These are phyloP conservation scores for Nakaseomyces uthaithaninus DNA, from an alignment of 1,139 yeast species.

Conservation along the genomic window DNA sequence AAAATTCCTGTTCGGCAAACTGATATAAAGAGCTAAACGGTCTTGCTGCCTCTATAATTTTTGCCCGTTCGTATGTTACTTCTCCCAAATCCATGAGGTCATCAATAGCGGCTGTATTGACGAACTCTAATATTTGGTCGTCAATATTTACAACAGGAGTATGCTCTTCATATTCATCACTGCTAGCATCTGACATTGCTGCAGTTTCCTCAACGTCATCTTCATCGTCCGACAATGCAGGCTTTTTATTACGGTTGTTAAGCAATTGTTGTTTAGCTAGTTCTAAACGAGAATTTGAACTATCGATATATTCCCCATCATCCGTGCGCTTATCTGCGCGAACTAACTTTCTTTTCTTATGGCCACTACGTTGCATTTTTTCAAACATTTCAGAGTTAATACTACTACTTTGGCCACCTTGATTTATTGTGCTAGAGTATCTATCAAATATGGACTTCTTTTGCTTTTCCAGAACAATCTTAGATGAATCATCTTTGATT, in stretches of 20 bases:
- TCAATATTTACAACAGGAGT: constrained; percentile 44
- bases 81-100: constrained; percentile 78
- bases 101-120: constrained; percentile 65
- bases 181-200: constrained; percentile 25
- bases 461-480: constrained; percentile 49
- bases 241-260: neutral
- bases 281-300: constrained; percentile 20
- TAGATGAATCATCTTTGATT: constrained; percentile 33
- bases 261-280: constrained; percentile 14
- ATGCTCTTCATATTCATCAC: constrained; percentile 35
- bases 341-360: constrained; percentile 27
- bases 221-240: constrained; percentile 23
- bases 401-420: constrained; percentile 9
- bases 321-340: constrained; percentile 23
- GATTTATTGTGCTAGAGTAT: constrained; percentile 29
- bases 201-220: constrained; percentile 26
- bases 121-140: constrained; percentile 59
- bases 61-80: constrained; percentile 61
- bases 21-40: constrained; percentile 64
- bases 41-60: constrained; percentile 49
- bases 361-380: constrained; percentile 2
- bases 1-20: constrained; percentile 38
- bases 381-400: constrained; percentile 1
- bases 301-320: constrained; percentile 16
- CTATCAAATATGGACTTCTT: constrained; percentile 42